phyloP scores from a whole-genome alignment of 2,329 filamentous ascomycete species.

The Trichocomaceae sp. region DNA sequence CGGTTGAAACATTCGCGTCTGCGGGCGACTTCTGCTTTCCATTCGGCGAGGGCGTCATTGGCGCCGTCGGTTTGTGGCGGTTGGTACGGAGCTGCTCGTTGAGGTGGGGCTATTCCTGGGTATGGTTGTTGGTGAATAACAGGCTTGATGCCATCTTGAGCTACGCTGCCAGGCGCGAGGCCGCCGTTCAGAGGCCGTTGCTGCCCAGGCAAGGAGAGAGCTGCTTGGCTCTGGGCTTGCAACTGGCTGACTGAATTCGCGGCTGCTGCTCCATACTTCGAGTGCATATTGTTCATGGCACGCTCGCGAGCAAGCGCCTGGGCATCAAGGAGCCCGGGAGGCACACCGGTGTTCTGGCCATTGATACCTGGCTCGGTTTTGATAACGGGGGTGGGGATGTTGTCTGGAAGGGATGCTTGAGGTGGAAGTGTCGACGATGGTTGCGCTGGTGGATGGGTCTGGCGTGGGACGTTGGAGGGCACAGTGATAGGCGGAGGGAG shows the following conservation, averaged over 20 bases:
- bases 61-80: slow-evolving; percentile 71
- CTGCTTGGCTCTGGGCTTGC: slow-evolving; percentile 35
- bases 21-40: slow-evolving; percentile 41
- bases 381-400: slow-evolving; percentile 37
- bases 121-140: slow-evolving; percentile 29
- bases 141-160: slow-evolving; percentile 37
- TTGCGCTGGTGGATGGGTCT: slow-evolving; percentile 24
- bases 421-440: slow-evolving; percentile 26
- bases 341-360: slow-evolving; percentile 26
- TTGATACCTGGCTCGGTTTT: slow-evolving; percentile 49
- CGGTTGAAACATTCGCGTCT: slow-evolving; percentile 35
- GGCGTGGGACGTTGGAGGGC: slow-evolving; percentile 40
- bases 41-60: slow-evolving; percentile 50
- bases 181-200: slow-evolving; percentile 25
- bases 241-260: slow-evolving; percentile 39
- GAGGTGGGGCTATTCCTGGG: slow-evolving; percentile 33
- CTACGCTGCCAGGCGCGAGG: slow-evolving; percentile 33
- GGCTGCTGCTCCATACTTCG: slow-evolving; percentile 40
- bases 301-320: slow-evolving; percentile 48
- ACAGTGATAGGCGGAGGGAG: slow-evolving; percentile 35
- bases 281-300: slow-evolving; percentile 46
- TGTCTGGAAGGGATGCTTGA: slow-evolving; percentile 17
- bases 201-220: slow-evolving; percentile 31
- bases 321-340: slow-evolving; percentile 32
- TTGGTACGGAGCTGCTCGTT: slow-evolving; percentile 34